Evolutionary conservation across 495 filamentous ascomycete species (phyloP), one percentile per base, ranked within the genome.

Genomic region (Lasiosphaeria miniovina): DNA sequence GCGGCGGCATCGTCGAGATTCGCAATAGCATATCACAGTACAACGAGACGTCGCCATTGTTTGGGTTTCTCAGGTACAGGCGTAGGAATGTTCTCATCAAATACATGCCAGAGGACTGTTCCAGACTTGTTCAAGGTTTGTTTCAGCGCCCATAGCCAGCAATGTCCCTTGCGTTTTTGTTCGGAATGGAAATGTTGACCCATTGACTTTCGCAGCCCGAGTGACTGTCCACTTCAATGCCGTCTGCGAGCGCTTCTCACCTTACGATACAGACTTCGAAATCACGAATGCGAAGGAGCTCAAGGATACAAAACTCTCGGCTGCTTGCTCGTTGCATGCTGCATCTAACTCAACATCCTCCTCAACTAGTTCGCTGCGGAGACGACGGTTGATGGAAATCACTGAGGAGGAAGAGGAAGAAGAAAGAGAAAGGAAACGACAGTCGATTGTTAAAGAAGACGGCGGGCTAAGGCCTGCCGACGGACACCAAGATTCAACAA

Each of bases 141-240:
- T 63, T 53, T 58, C 45, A 43, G 34, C 46, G 41, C 57, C 60
- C 40, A 61, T 48, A 51, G 41, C 43, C 34, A 45, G 52, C 49
- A 35, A 40, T 2, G 2, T 24, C 24, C 24, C 36, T 45, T 53
- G 9, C 36, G 50, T 41, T 14, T 56, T 43, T 59, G 12, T 55
- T 45, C 8, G 11, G 15, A 46, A n/a, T 6, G 49, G 38, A 55
- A 31, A 64, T 43, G 51, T 61, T 64, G 51, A 65, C 54, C 10
- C 10, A 45, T 4, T 46, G 43, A 17, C 31, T 9, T 15, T 12
- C 54, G 34, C 62, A 98, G 94, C 92, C 55, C 92, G 94, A 62
- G 90, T 90, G 33, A 84, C 90, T n/a, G 94, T 98, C 8, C 95
- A 98, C 71, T 96, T 96, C 67, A 88, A 89, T 59, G 86, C 90